These are phyloP conservation scores for Xylaria cubensis DNA, from an alignment of 495 filamentous ascomycete genomes.

Conservation along the genomic window DNA sequence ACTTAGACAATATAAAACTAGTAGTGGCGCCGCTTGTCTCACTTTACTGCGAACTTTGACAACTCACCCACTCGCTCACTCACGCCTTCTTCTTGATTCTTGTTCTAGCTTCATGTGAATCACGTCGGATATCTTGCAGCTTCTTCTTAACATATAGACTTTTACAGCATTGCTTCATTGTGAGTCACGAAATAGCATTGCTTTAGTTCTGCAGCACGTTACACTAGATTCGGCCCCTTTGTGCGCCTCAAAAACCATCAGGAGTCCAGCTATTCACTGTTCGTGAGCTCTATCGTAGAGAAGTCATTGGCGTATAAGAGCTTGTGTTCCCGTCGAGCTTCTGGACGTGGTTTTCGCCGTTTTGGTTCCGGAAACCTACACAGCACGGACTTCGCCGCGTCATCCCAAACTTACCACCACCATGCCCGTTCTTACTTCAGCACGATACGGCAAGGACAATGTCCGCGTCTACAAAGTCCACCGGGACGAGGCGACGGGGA, in stretches of 20 bases:
- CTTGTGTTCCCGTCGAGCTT: slow-evolving; percentile 5
- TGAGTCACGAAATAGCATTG: background rate
- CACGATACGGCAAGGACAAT: slow-evolving; percentile 96
- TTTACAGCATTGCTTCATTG: slow-evolving; percentile 8
- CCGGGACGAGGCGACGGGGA: slow-evolving; percentile 72
- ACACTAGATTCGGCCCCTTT: slow-evolving; percentile 18
- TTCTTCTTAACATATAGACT: slow-evolving; percentile 4
- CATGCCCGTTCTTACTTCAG: slow-evolving; percentile 70
- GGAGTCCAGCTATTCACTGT: background rate
- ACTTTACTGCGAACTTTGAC: background rate
- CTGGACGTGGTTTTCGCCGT: background rate
- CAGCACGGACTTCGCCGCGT: slow-evolving; percentile 15
- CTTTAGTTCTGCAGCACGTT: slow-evolving; percentile 14
- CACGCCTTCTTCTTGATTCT: background rate
- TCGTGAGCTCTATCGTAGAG: slow-evolving; percentile 7
- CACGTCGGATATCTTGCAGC: background rate
- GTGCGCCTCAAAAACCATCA: background rate
- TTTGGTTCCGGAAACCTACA: background rate
- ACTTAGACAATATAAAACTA: slow-evolving; percentile 13
- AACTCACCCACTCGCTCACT: slow-evolving; percentile 1
- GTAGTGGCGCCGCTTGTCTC: slow-evolving; percentile 13
- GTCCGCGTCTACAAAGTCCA: slow-evolving; percentile 96
- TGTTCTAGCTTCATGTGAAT: slow-evolving; percentile 1
- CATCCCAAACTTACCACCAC: background rate
- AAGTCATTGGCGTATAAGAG: slow-evolving; percentile 20